Percentiles rank a stretch among this genome's conserved stretches.
phyloP scores from a whole-genome alignment of 2,329 filamentous ascomycete species.

The Talaromyces albobiverticillius region DNA sequence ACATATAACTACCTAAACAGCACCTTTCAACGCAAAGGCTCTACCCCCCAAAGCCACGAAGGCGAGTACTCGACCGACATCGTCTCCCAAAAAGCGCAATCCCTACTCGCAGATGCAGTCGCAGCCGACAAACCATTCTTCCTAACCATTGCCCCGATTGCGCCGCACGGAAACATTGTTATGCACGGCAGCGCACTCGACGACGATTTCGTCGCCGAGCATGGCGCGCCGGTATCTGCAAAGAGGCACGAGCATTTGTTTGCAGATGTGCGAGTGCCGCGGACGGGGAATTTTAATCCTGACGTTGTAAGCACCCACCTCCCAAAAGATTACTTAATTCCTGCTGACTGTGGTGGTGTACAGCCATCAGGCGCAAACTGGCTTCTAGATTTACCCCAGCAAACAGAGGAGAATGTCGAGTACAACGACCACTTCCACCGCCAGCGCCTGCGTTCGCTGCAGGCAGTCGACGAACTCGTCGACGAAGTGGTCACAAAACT shows the following conservation, averaged over 20 bases:
- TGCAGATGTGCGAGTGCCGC: constrained; percentile 54
- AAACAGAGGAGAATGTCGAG: constrained; percentile 46
- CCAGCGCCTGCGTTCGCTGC: constrained; percentile 47
- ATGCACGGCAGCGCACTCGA: constrained; percentile 16
- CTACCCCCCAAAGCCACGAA: constrained; percentile 52
- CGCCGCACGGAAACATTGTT: constrained; percentile 56
- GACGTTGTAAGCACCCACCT: constrained; percentile 26
- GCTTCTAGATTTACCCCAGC: constrained; percentile 40
- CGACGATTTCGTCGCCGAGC: constrained; percentile 21
- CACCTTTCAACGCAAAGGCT: constrained; percentile 58
- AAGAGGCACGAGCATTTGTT: constrained; percentile 61
- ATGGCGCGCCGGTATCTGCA: constrained; percentile 34
- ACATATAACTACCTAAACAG: constrained; percentile 66
- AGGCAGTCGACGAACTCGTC: constrained; percentile 55
- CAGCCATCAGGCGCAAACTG: constrained; percentile 44
- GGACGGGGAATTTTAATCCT: constrained; percentile 64
- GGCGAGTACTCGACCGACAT: constrained; percentile 59
- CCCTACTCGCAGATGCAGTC: constrained; percentile 59
- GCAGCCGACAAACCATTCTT: constrained; percentile 60
- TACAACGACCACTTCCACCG: constrained; percentile 54
- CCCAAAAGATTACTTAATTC: too few species aligned
- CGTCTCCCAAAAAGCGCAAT: constrained; percentile 54
- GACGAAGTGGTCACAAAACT: constrained; percentile 42
- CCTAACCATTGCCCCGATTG: constrained; percentile 61
- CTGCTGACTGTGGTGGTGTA: too few species aligned